A percentile compares a stretch with the other conserved stretches of the same genome.
These are phyloP conservation scores for Penicillium hesseltinei DNA, from an alignment of 2,329 filamentous ascomycete genomes.

Conservation along the genomic window DNA sequence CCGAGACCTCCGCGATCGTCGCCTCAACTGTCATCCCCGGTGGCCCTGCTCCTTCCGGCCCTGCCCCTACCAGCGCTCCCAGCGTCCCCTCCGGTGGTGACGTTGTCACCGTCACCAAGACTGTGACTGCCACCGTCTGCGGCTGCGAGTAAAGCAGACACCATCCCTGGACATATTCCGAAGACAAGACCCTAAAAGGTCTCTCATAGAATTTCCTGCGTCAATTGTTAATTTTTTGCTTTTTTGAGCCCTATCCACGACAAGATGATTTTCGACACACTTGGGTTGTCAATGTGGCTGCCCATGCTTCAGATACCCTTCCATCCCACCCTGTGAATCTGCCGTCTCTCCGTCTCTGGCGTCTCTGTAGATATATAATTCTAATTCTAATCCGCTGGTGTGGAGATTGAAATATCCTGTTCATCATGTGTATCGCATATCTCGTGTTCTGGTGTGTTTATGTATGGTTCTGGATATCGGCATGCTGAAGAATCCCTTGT, in stretches of 20 bases:
- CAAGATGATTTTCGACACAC: conserved; percentile 17
- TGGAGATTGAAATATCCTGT: conserved; percentile 6
- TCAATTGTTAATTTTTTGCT: not conserved
- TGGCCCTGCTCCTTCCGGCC: conserved; percentile 5
- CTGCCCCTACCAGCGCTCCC: conserved; percentile 18
- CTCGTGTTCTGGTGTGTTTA: not conserved
- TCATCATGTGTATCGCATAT: conserved; percentile 15
- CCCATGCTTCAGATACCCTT: not conserved
- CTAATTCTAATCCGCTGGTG: conserved; percentile 31
- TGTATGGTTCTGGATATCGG: not conserved
- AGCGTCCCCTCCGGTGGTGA: conserved; percentile 4
- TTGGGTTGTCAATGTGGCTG: too few relatives aligned
- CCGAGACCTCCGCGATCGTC: conserved; percentile 15
- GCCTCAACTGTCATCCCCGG: conserved; percentile 11
- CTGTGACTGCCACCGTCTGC: conserved; percentile 18
- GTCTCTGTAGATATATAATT: conserved; percentile 37
- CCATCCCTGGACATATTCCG: not conserved
- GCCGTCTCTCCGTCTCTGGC: conserved; percentile 11
- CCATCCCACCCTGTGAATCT: conserved; percentile 16
- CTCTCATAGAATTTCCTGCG: not conserved
- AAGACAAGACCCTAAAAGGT: not conserved
- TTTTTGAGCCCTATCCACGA: conserved; percentile 11
- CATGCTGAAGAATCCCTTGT: conserved; percentile 4
- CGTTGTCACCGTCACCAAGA: conserved; percentile 17
- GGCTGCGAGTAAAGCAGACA: conserved; percentile 21